Evolutionary conservation across 1,284 basidiomycete genomes (phyloP), one percentile per base, ranked within the genome.

Genomic region (Kwoniella shivajii): DNA sequence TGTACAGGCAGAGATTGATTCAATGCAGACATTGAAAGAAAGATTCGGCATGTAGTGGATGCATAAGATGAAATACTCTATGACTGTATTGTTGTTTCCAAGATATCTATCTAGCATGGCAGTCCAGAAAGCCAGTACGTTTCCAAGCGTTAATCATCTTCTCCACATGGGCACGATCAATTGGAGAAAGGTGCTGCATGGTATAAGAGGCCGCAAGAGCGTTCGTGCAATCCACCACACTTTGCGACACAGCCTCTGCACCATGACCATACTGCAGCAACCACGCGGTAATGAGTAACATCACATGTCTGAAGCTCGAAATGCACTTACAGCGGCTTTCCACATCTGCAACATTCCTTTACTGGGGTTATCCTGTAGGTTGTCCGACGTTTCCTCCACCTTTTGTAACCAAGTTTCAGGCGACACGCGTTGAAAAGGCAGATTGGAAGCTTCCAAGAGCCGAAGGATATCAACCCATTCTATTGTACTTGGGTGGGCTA

Each of bases 401-500:
- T 52, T 58, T 1, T 65, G 47, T 1, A 79, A 60, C 78, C 78
- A 80, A 20, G 67, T 62, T 4, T 38, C 16, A 0, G 72, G 64
- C 1, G 54, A 1, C 3, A 74, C 54, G 1, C 59, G 46, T 13
- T 69, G 50, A 39, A 78, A 74, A 1, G 39, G 7, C 16, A 75
- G 29, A 5, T 66, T 67, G 3, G 69, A 60, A 2, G 38, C 20
- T 4, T 39, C 26, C 1, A 80, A 57, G 27, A 68, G 69, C 10
- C 64, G 56, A 16, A 74, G 63, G 1, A 79, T 62, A 2, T 61
- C 56, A 54, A 5, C 33, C 67, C 60, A 73, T n/a, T 50, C 36
- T 24, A 65, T 61, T 2, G 54, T 18, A n/a, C 43, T 39, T 7
- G 68, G 66, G 38, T 71, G 69, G 6, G 59, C 66, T 27, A 72